Evolutionary conservation across 2,329 filamentous ascomycete genomes (phyloP), one percentile per base, ranked within the genome.

Genomic region (Simplicillium aogashimaense): DNA sequence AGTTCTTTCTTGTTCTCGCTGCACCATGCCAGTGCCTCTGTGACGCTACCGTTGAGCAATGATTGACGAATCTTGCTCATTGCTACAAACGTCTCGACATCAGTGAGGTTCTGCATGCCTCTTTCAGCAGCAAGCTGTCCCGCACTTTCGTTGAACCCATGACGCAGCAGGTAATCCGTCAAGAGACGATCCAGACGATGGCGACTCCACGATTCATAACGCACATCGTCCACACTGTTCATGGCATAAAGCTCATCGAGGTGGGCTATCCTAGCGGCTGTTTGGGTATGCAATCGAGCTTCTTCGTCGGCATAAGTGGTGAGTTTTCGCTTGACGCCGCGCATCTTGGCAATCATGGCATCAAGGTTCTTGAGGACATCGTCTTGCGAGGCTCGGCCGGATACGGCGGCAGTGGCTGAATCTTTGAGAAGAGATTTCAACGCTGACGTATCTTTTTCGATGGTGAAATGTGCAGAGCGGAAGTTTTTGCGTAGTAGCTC

Each of bases 401-500:
- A 75, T 38, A 83, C 67, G 37, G 83, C 80, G 43, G 77, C 73
- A 50, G 81, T 83, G 34, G 82, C 79, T 2, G 76, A 74, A 36
- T 81, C 75, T 49, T 74, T 74, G 43, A 82, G 69, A 10, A 71
- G 63, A 16, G 75, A 72, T 53, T 78, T 78, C 47, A 87, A 64
- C 37, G 70, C 69, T 14, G 72, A 70, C 45, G 76, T 78, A 50
- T 85, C 78, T 56, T 81, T 82, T 56, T 90, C 85, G 58, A 88
- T 76, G 47, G 77, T 70, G 54, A 83, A 80, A 58, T 88, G 85
- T 34, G 84, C 84, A 3, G 82, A 79, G 53, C 94, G 92, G 65
- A 97, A 94, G 65, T 94, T 97, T 60, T 92, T 90, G 41, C 88
- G 83, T 16, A 94, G 81, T 42, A 95, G 83, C 59, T 97, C 92